phyloP scores from a whole-genome alignment of 768 basidiomycete species.

The Boletales sp. region DNA sequence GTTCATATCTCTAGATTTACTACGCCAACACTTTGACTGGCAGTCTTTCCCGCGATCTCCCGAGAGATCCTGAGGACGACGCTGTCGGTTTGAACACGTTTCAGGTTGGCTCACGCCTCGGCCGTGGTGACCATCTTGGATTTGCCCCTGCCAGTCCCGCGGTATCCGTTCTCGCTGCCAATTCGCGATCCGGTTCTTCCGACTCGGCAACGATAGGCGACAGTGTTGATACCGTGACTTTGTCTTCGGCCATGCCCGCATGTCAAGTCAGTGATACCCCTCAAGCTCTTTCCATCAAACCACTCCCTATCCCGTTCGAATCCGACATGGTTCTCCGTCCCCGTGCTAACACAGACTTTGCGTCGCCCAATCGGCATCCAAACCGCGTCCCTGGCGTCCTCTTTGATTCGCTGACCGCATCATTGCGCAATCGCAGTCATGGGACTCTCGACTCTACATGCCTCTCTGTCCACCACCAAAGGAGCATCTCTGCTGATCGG shows the following conservation, averaged over 20 bases:
- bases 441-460: constrained; percentile 5
- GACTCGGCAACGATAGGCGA: neutral
- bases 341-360: constrained; percentile 26
- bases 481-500: constrained; percentile 4
- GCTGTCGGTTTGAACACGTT: constrained; percentile 46
- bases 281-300: constrained; percentile 1
- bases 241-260: neutral
- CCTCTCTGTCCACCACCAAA: neutral
- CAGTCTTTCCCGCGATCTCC: constrained; percentile 75
- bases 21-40: constrained; percentile 89
- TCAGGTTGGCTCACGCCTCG: constrained; percentile 49
- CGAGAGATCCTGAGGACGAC: constrained; percentile 60
- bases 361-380: constrained; percentile 1
- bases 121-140: constrained; percentile 46
- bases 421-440: constrained; percentile 20
- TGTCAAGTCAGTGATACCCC: neutral
- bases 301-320: constrained; percentile 3
- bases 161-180: neutral
- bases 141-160: constrained; percentile 28
- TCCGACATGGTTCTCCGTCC: constrained; percentile 9
- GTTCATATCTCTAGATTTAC: constrained; percentile 61
- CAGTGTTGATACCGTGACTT: neutral
- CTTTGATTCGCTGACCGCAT: constrained; percentile 7
- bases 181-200: neutral
- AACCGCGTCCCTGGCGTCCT: constrained; percentile 8